phyloP scores from a whole-genome alignment of 176 grass and related monocot genomes.

The Raddia distichophylla region DNA sequence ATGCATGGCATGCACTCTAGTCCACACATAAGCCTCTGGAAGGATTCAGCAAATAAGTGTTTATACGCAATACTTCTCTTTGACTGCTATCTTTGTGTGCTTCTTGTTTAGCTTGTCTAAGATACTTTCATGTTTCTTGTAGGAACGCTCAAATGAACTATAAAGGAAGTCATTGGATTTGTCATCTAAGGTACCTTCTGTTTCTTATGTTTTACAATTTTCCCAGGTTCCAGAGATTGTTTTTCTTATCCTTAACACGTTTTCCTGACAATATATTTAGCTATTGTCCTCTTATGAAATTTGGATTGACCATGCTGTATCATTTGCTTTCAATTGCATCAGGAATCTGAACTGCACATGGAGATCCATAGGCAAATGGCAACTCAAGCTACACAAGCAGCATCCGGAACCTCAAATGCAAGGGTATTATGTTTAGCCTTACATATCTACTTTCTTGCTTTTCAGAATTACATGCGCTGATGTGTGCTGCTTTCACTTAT shows the following conservation, averaged over 20 bases:
- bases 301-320: constrained; percentile 18
- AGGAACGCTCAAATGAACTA: constrained; percentile 72
- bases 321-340: not conserved
- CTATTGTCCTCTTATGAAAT: not conserved
- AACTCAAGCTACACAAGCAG: constrained; percentile 52
- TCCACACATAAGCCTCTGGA: not conserved
- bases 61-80: not conserved
- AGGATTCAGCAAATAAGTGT: not conserved
- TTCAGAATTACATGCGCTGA: constrained; percentile 2
- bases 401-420: constrained; percentile 45
- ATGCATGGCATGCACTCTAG: not conserved
- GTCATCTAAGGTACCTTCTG: constrained; percentile 52
- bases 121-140: constrained; percentile 22
- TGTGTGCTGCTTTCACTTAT: not conserved
- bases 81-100: not conserved
- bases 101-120: constrained; percentile 25
- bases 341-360: constrained; percentile 69
- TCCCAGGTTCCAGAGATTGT: not conserved
- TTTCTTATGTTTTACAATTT: constrained; percentile 8
- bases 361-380: constrained; percentile 74
- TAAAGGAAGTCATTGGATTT: constrained; percentile 73
- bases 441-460: not conserved
- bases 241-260: not conserved
- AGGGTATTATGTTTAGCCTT: constrained; percentile 50
- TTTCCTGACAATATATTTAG: not conserved